Evolutionary conservation across 2,329 filamentous ascomycete genomes (phyloP).

Genomic region (Neofusicoccum ribis): DNA sequence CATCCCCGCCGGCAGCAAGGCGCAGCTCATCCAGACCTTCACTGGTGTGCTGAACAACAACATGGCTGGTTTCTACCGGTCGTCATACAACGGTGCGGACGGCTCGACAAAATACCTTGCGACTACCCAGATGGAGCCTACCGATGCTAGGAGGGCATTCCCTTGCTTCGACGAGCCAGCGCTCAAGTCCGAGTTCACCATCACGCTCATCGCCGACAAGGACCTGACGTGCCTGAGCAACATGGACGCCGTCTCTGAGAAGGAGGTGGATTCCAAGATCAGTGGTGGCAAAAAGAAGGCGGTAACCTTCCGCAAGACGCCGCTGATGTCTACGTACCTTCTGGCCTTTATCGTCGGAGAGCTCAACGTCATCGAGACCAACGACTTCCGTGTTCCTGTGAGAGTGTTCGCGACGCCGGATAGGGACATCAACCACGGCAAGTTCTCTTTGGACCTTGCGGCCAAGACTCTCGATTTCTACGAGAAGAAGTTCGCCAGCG

Average conservation of each 20-base stretch:
- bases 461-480: slow-evolving; percentile 91
- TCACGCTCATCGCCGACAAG: slow-evolving; percentile 89
- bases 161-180: slow-evolving; percentile 98
- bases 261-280: slow-evolving; percentile 64
- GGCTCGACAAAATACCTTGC: slow-evolving; percentile 81
- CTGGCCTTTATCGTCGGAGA: slow-evolving; percentile 92
- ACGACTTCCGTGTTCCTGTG: slow-evolving; percentile 85
- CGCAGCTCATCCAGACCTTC: slow-evolving; percentile 75
- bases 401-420: slow-evolving; percentile 92
- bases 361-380: slow-evolving; percentile 90
- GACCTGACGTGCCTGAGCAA: slow-evolving; percentile 90
- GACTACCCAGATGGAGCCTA: slow-evolving; percentile 94
- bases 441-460: slow-evolving; percentile 86
- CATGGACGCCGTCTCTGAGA: slow-evolving; percentile 90
- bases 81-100: slow-evolving; percentile 82
- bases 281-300: slow-evolving; percentile 71
- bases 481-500: slow-evolving; percentile 87
- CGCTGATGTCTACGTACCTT: slow-evolving; percentile 94
- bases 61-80: slow-evolving; percentile 97
- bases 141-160: slow-evolving; percentile 88
- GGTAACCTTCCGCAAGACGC: slow-evolving; percentile 89
- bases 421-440: slow-evolving; percentile 85
- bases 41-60: slow-evolving; percentile 83
- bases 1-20: slow-evolving; percentile 73
- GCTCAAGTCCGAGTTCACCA: slow-evolving; percentile 90